Conservation (phyloP, 345 rosid genomes). For the Brassica rapa region DNA sequence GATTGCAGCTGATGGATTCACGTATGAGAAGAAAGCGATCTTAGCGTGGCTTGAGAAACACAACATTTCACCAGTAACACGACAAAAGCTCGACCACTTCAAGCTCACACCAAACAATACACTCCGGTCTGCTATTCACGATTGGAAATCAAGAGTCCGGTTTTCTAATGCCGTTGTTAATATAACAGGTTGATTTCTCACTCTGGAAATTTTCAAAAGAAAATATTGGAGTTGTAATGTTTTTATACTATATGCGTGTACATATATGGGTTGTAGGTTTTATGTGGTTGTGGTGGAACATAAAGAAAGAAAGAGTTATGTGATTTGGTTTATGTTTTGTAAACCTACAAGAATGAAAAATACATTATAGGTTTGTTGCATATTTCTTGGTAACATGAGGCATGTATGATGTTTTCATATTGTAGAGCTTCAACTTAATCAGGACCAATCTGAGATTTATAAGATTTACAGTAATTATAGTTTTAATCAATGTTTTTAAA, state of each 20-base stretch:
- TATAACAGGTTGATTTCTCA: constrained; percentile 10
- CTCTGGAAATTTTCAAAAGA: not conserved
- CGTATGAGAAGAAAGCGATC: constrained; percentile 77
- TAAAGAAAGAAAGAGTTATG: not conserved
- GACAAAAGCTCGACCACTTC: constrained; percentile 56
- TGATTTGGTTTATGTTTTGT: not conserved
- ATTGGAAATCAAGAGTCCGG: constrained; percentile 66
- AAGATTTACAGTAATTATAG: not conserved
- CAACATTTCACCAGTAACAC: constrained; percentile 73
- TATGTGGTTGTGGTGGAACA: not conserved
- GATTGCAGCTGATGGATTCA: constrained; percentile 85
- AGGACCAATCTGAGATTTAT: not conserved
- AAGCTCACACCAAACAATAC: constrained; percentile 65
- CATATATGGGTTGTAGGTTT: constrained; percentile 18
- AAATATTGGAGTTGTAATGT: not conserved
- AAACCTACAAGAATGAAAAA: not conserved
- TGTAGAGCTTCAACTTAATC: not conserved
- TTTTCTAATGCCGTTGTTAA: constrained; percentile 27
- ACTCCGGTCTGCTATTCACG: constrained; percentile 66
- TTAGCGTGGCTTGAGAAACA: constrained; percentile 76
- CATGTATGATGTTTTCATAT: not conserved
- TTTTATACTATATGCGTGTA: not conserved
- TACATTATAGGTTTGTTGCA: not conserved
- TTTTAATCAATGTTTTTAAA: no score
- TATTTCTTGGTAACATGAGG: not conserved